Evolutionary conservation across 805 yeast genomes (phyloP), one percentile per base, ranked within the genome.

Genomic region (Teunomyces lycoperdinae): DNA sequence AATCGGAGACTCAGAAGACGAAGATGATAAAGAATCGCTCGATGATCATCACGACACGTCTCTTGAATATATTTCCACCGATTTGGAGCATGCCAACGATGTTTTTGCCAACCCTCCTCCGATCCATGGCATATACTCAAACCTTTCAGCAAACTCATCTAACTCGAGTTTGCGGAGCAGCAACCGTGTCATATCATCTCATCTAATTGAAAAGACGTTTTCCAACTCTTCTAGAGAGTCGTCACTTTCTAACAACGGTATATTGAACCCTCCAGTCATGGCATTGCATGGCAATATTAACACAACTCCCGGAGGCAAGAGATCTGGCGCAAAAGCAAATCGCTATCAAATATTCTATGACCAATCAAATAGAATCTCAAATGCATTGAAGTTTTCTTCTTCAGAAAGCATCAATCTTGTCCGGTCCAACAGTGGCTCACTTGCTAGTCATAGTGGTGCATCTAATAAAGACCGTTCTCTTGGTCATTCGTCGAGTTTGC

Each of bases 311-410:
- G 47, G 60, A 4, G 50, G 52, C 1, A 65, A 64, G 57, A 64
- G 64, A 55, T 69, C 68, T 11, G 71, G 63, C 30, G 79, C 79
- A 13, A 68, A 71, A 44, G 80, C 80, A 1, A 62, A 60, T 27
- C 61, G 80, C 43, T 78, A 76, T 51, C 79, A 77, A 56, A 67
- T 69, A 9, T 74, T 75, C 56, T 76, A 77, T 50, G 77, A 75
- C 50, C 76, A 72, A 52, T 70, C 76, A 6, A 62, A 61, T 43
- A 63, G 71, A 34, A 62, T 76, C n/a, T 68, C 76, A 1, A 71
- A 66, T 57, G 79, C 80, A 1, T 57, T 77, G 50, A 73, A 73
- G 46, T 43, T 50, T 13, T 47, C 57, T 3, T 69, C 74, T 0
- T 58, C 69, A 0, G 75, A 71, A 44, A 64, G 66, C 50, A 50